Conservation (phyloP, 306 rosid species). For the Prunus fruticosa region DNA sequence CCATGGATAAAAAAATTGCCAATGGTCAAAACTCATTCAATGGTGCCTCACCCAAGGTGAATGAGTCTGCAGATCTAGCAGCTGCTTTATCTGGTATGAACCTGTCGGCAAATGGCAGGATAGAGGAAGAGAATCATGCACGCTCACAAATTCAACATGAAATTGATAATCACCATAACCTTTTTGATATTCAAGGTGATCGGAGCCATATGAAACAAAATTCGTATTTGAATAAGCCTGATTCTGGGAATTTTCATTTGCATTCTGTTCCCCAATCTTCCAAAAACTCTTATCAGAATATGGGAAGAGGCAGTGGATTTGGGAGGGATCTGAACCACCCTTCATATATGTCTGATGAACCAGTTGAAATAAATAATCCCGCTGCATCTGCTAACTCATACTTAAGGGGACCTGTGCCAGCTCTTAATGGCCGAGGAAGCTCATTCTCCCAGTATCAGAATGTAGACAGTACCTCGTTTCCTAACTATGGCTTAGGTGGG, state of each 20-base stretch:
- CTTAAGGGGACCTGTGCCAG: constrained; percentile 56
- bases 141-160: constrained; percentile 64
- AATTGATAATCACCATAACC: constrained; percentile 49
- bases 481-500: constrained; percentile 63
- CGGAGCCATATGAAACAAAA: constrained; percentile 57
- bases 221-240: constrained; percentile 58
- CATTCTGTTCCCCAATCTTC: constrained; percentile 41
- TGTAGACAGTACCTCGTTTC: constrained; percentile 48
- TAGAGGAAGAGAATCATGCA: constrained; percentile 53
- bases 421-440: constrained; percentile 52
- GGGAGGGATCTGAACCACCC: constrained; percentile 46
- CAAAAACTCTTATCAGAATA: constrained; percentile 47
- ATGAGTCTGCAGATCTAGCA: constrained; percentile 67
- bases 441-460: constrained; percentile 56
- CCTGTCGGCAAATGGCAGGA: constrained; percentile 51
- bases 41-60: constrained; percentile 47
- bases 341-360: constrained; percentile 43
- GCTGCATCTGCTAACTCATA: constrained; percentile 44
- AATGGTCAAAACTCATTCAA: constrained; percentile 47
- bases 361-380: constrained; percentile 48
- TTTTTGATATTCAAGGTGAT: constrained; percentile 65
- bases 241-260: constrained; percentile 53
- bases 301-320: constrained; percentile 39
- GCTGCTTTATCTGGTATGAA: constrained; percentile 80
- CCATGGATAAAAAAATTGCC: constrained; percentile 59